Percentiles rank a stretch among this genome's conserved stretches.
phyloP scores from a whole-genome alignment of 129 eudicot species.

The Pittosporum tobira region DNA sequence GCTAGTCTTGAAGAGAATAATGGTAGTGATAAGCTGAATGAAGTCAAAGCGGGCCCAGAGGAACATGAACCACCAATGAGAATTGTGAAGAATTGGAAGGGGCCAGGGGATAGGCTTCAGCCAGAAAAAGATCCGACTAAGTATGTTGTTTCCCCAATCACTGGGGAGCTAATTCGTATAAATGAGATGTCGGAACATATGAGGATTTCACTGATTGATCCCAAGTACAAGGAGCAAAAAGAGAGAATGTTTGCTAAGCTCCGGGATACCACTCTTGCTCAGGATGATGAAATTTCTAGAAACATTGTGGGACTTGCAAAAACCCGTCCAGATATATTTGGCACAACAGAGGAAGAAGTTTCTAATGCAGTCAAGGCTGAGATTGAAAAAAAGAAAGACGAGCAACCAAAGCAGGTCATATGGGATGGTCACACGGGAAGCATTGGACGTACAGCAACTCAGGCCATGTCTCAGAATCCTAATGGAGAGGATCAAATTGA shows the following conservation, averaged over 20 bases:
- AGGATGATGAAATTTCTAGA: conserved; percentile 77
- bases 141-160: conserved; percentile 76
- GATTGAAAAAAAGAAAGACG: conserved; percentile 83
- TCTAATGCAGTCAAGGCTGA: conserved; percentile 87
- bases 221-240: conserved; percentile 85
- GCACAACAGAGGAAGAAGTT: conserved; percentile 91
- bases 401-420: conserved; percentile 86
- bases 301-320: conserved; percentile 84
- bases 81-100: conserved; percentile 82
- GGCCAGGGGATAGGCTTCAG: conserved; percentile 77
- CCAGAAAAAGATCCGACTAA: conserved; percentile 71
- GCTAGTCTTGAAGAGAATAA: conserved; percentile 67
- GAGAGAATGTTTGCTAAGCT: conserved; percentile 96
- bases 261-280: conserved; percentile 80
- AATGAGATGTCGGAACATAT: conserved; percentile 96
- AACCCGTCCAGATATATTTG: conserved; percentile 90
- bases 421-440: conserved; percentile 98
- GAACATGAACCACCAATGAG: conserved; percentile 83
- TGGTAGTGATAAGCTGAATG: conserved; percentile 29
- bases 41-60: conserved; percentile 27
- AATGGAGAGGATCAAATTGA: conserved; percentile 54
- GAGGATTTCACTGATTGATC: conserved; percentile 87
- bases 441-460: conserved; percentile 84
- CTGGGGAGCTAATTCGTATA: conserved; percentile 74
- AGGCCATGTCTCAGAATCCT: conserved; percentile 75